A percentile compares a stretch with the other conserved stretches of the same genome.
These are phyloP conservation scores for Cryphonectria carpinicola DNA, from an alignment of 2,329 filamentous ascomycete genomes.

Conservation along the genomic window DNA sequence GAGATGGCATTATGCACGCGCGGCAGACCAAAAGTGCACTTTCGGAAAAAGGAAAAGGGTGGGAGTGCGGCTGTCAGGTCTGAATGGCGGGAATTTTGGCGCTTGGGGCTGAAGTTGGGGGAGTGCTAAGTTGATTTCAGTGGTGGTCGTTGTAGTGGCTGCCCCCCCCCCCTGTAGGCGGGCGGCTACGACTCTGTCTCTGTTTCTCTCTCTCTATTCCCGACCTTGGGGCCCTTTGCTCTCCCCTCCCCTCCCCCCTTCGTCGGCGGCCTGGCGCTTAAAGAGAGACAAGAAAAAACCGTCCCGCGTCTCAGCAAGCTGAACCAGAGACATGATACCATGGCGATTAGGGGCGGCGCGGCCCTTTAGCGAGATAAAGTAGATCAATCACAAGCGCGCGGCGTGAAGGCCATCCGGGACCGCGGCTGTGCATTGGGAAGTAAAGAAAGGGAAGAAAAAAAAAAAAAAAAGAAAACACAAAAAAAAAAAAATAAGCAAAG, in stretches of 20 bases:
- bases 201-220: not conserved
- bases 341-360: not conserved
- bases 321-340: not conserved
- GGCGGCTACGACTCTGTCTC: not conserved
- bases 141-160: not conserved
- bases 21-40: constrained; percentile 7
- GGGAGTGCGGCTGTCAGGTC: constrained; percentile 5
- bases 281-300: not conserved
- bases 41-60: not conserved
- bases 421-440: not conserved
- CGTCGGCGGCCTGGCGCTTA: constrained; percentile 5
- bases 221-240: too few species aligned
- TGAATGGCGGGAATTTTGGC: not conserved
- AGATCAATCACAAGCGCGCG: constrained; percentile 4
- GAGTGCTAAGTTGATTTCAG: not conserved
- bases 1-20: constrained; percentile 4
- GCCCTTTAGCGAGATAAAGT: constrained; percentile 1
- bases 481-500: too few species aligned
- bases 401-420: not conserved
- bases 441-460: not conserved
- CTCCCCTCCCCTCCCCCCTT: too few species aligned
- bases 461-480: not conserved
- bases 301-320: not conserved
- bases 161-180: not conserved
- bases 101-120: not conserved